Percentiles rank a stretch among this genome's conserved stretches.
phyloP scores from a whole-genome alignment of 2,329 filamentous ascomycete species.

The Pyrenochaeta sp. region DNA sequence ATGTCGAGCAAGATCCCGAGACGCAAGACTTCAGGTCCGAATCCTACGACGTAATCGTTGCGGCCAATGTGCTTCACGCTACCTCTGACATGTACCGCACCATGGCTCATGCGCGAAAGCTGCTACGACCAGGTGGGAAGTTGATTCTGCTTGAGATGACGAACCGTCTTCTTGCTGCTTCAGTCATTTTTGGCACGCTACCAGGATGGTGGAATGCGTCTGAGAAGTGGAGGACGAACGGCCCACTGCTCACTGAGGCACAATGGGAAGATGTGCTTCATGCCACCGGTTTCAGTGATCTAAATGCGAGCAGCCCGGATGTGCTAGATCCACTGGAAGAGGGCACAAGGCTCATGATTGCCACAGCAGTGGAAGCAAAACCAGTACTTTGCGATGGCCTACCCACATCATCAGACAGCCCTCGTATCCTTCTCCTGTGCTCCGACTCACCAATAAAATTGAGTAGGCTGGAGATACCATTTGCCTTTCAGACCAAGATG shows the following conservation, averaged over 20 bases:
- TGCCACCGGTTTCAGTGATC: constrained; percentile 42
- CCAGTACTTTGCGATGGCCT: constrained; percentile 7
- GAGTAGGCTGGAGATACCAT: constrained; percentile 13
- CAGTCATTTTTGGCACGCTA: constrained; percentile 32
- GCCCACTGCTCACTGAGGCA: constrained; percentile 39
- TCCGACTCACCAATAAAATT: constrained; percentile 14
- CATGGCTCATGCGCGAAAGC: constrained; percentile 29
- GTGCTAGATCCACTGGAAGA: constrained; percentile 18
- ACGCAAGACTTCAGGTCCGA: constrained; percentile 27
- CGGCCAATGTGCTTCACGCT: constrained; percentile 44
- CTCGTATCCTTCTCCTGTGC: constrained; percentile 14
- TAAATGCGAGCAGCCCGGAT: constrained; percentile 22
- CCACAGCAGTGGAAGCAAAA: constrained; percentile 16
- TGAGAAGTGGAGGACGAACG: constrained; percentile 35
- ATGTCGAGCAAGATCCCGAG: constrained; percentile 29
- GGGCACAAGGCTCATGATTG: constrained; percentile 22
- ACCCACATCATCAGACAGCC: constrained; percentile 9
- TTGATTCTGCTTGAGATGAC: constrained; percentile 55
- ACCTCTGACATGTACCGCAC: constrained; percentile 29
- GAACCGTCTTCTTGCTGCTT: constrained; percentile 15
- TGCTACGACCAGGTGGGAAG: constrained; percentile 54
- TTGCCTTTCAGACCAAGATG: constrained; percentile 10
- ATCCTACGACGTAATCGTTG: constrained; percentile 39
- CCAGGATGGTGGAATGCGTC: constrained; percentile 36
- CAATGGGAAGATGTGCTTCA: constrained; percentile 47